Base-by-base conservation (phyloP, 805 yeast genomes). In the Pichia eremophila region DNA sequence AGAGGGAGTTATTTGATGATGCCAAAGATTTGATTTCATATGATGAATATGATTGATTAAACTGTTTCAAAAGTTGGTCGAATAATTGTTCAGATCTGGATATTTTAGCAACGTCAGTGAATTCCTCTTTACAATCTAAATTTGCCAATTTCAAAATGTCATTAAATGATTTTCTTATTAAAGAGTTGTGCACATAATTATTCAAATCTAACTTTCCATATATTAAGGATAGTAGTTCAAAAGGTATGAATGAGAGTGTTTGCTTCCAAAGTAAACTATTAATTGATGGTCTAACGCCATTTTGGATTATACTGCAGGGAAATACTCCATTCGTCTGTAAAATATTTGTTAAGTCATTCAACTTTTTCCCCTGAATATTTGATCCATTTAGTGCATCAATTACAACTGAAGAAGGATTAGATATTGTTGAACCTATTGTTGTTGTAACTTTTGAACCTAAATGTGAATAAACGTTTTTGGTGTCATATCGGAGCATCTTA, bases 231-330 rank as follows among this genome's bases (percentile, higher is more conserved):
- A 57, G 25, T 4, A 57, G 47, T 19, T 55, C 60, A 46, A 63
- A 47, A n/a, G 45, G 40, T n/a, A 58, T 36, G 42, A 59, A 59
- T 0, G 61, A 52, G 12, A 63, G 48, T n/a, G 60, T 50, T 41
- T 57, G 46, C 36, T 60, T 63, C 67, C 67, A 63, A 2, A 58
- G 56, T 47, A 48, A 54, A 39, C 61, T 57, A 39, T 46, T 53
- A 40, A 60, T 53, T 10, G 62, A 52, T 8, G 67, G 67, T 25
- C 48, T 54, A 2, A 56, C 53, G 5, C 60, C 62, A 27, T 46
- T 48, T n/a, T 61, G 61, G 25, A 62, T 51, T 35, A 57, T 44
- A 38, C 51, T 50, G 29, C 60, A 57, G 0, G 65, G 63, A 39
- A 50, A 54, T 2, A 61, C 61, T 10, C 61, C 63, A 11, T 57